Evolutionary conservation across 441 rosid genomes (phyloP).

Genomic region (Euphorbia schlechtendalii): DNA sequence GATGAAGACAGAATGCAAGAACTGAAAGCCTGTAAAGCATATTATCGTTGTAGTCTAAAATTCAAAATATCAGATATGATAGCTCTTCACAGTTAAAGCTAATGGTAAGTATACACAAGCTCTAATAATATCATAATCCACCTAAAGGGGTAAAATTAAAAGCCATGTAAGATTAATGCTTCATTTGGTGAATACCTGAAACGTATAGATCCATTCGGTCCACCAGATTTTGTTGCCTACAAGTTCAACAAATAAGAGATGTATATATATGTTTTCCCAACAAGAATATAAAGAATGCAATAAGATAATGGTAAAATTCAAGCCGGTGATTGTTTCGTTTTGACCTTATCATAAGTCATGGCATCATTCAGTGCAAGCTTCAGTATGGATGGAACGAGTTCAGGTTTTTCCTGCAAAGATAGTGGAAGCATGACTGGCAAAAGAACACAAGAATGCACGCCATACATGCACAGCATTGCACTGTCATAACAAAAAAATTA

Average conservation of each 20-base stretch:
- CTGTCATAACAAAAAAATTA: neutral
- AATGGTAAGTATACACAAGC: neutral
- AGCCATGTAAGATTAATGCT: neutral
- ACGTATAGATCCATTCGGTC: constrained; percentile 84
- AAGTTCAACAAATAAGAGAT: constrained; percentile 25
- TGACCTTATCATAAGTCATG: constrained; percentile 85
- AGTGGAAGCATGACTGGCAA: constrained; percentile 6
- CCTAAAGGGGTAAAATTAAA: neutral
- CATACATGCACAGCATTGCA: neutral
- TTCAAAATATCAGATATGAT: neutral
- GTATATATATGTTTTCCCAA: neutral
- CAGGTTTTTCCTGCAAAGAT: constrained; percentile 49
- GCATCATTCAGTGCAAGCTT: constrained; percentile 79
- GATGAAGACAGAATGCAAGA: too few species aligned
- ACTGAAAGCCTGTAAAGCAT: neutral
- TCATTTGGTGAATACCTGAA: constrained; percentile 50
- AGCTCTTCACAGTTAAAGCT: neutral
- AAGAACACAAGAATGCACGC: neutral
- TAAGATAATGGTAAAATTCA: constrained; percentile 5
- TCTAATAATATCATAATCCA: neutral
- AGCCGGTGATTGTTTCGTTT: constrained; percentile 8
- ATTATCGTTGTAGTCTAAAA: too few species aligned
- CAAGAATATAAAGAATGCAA: constrained; percentile 3
- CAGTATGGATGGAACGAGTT: constrained; percentile 54
- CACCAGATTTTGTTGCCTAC: constrained; percentile 87